Base-by-base conservation (phyloP, 345 rosid genomes). In the Raphanus raphanistrum region DNA sequence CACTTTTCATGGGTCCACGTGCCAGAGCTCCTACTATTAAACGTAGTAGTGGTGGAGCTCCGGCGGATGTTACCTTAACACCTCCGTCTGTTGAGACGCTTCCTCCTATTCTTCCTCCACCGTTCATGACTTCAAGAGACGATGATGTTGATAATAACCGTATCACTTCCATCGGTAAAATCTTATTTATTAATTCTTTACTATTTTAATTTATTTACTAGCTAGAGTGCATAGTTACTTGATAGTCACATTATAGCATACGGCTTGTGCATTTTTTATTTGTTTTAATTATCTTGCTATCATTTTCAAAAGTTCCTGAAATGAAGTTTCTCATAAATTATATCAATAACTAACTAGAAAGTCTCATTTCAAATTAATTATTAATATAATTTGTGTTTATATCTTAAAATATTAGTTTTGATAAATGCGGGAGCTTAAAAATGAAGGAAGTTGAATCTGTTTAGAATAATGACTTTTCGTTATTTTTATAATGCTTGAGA, bases 1-100 rank as follows among this genome's bases (percentile, higher is more conserved):
- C 98, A 65, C 94, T 87, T 77, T 95, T 92, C 85, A 95, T 95
- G 96, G 97, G 96, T 5, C 81, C 96, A 45, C 87, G 97, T 26
- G 85, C 86, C 78, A 85, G 98, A 81, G 74, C 87, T 73, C 80
- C 95, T 41, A 63, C 71, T 62, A 5, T 79, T 0, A 52, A 16
- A 52, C 59, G 59, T 52, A 6, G 59, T 16, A 10, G 61, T 33
- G 50, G 48, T 8, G 68, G 73, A 65, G 64, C 76, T 57, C 43
- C 57, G 63, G 9, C n/a, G 8, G 10, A 50, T 43, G 63, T 36
- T 25, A 59, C 55, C 71, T 36, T 66, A 54, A 63, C 71, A 9
- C 45, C 71, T 70, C 75, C 70, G 5, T 45, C 79, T 33, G 45
- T 27, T 36, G 80, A 70, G n/a, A 64, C 82, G 13, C 79, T 82